Conservation (phyloP, 257 asterid species). For the Solanum acaule region DNA sequence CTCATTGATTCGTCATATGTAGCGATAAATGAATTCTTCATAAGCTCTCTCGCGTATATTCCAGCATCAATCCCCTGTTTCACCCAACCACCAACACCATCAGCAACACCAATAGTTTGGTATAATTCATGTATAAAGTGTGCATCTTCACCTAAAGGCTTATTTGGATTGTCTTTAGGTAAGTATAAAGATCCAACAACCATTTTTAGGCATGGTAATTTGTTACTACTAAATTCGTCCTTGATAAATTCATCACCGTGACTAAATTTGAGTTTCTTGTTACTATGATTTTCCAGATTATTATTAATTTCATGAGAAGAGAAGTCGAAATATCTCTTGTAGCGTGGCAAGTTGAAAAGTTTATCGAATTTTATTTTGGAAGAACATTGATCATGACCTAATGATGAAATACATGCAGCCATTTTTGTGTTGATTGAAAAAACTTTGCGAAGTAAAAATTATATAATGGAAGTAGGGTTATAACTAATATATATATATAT, state of each 20-base stretch:
- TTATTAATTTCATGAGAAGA: background rate
- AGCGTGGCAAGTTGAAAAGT: background rate
- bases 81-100: slow-evolving; percentile 18
- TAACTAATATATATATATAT: background rate
- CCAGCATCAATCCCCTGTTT: slow-evolving; percentile 5
- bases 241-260: no score
- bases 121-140: slow-evolving; percentile 5
- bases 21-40: background rate
- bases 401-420: background rate
- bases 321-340: background rate
- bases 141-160: slow-evolving; percentile 21
- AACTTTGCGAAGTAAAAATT: background rate
- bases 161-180: background rate
- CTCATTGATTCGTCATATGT: background rate
- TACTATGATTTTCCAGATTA: background rate
- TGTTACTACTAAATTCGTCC: background rate
- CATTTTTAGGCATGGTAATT: background rate
- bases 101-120: slow-evolving; percentile 7
- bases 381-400: background rate
- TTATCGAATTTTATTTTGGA: background rate
- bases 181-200: background rate
- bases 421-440: background rate
- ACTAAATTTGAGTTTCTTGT: background rate
- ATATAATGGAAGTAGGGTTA: background rate
- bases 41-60: slow-evolving; percentile 5